These are phyloP conservation scores for Durusdinium trenchii DNA, from an alignment of 73 alveolate species.

Conservation along the genomic window DNA sequence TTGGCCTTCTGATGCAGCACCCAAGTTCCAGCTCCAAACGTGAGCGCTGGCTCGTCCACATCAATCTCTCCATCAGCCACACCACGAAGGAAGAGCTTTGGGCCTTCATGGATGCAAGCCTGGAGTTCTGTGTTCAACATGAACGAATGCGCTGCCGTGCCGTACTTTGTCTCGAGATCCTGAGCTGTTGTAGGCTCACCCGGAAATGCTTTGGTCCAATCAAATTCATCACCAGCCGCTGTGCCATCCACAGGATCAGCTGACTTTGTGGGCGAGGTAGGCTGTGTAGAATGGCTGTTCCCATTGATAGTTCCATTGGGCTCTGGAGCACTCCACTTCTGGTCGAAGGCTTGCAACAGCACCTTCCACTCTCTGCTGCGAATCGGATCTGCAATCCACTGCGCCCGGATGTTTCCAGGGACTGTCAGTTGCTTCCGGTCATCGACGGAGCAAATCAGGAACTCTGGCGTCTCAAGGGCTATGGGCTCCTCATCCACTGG, in stretches of 20 bases:
- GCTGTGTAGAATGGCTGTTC: no score
- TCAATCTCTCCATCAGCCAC: background rate
- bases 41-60: background rate
- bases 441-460: background rate
- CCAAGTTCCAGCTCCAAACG: slow-evolving; percentile 23
- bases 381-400: background rate
- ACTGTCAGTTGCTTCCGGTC: background rate
- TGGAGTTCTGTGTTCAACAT: background rate
- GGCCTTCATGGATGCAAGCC: background rate
- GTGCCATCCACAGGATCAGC: background rate
- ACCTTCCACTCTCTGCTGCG: background rate
- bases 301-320: background rate
- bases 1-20: background rate
- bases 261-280: no score
- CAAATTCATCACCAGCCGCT: background rate
- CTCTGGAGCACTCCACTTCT: background rate
- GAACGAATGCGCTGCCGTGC: background rate
- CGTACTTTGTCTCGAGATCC: background rate
- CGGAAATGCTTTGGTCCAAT: background rate
- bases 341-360: background rate
- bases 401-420: background rate
- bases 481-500: background rate
- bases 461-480: background rate
- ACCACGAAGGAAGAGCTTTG: background rate
- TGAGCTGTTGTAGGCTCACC: background rate